Evolutionary conservation across 257 asterid genomes (phyloP), one percentile per base, ranked within the genome.

Genomic region (Capsicum pubescens): DNA sequence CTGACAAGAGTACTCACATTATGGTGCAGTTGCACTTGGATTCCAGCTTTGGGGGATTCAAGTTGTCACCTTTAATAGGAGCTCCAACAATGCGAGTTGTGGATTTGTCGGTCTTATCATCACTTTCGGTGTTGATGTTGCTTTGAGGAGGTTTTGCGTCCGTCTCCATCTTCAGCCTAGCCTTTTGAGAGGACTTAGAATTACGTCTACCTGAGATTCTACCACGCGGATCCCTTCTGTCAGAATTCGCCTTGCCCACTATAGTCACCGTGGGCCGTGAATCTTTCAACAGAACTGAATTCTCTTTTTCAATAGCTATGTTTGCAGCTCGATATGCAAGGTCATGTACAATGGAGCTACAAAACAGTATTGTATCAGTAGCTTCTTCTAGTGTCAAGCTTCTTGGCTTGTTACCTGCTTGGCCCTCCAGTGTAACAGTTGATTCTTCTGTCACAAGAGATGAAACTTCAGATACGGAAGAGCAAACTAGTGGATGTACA

Each of bases 331-430:
- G 90, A 48, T 91, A 93, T 64, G 94, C 99, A 50, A 97, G 87
- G 69, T 90, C 92, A 90, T 97, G 98, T 89, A 93, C 96, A 46
- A 95, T 93, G 68, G 99, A 97, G 86, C 98, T 93, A 91, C 99
- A 95, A 91, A 95, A 93, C 89, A 97, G 98, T 86, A 94, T 95
- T 9, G 97, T 87, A 60, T 97, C 97, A 2, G 99, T 95, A 86
- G 98, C 99, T 91, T 97, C 99, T 87, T 97, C 99, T 4, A 93
- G 90, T 50, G 97, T 95, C 82, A 91, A 88, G 94, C 95, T 95
- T 89, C 91, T 90, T 7, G 90, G 63, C 70, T 88, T 90, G 46
- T 80, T 70, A 79, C 93, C 89, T 58, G 87, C 86, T 59, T 60
- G 81, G 78, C 89, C 93, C 84, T 92, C 93, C n/a, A 88, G 76